Evolutionary conservation across 225 moss, liverwort and hornwort genomes (phyloP), one percentile per base, ranked within the genome.

Genomic region (Pseudisothecium myosuroides): DNA sequence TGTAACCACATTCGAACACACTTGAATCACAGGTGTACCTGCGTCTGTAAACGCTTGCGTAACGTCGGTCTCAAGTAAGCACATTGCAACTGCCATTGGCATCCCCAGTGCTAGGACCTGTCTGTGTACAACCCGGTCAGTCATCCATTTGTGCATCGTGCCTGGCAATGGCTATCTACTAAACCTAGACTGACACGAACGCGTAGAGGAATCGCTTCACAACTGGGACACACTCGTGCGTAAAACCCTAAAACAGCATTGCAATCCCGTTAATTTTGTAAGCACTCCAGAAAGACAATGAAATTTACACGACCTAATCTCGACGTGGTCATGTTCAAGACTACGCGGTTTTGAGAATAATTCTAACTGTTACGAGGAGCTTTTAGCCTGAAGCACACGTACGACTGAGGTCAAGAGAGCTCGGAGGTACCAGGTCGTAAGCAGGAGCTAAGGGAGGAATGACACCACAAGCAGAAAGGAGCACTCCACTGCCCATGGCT

Each of bases 81-180:
- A 95, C 95, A 99, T 90, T 43, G 97, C 95, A 87, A 97, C 98
- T 56, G 97, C 97, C 93, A 99, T 91, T 73, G 98, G 98, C 96
- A 97, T 95, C 69, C 96, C 88, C 74, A 95, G 91, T 62, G 96
- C 93, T 86, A 96, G 89, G 49, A 98, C 95, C 96, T 96, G 92
- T 85, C 94, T 94, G 94, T 81, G 89, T 63, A 87, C 63, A 89
- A 65, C 90, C 77, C 55, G 88, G 75, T 94, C 81, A 94, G 91
- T 85, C 86, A 88, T 85, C 82, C 37, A 88, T 73, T 88, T 80
- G 27, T 61, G 68, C 58, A 65, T 82, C 49, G 59, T 85, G 71
- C 76, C 66, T 81, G 69, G 63, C 80, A 85, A 61, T 79, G 50
- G 59, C 39, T 91, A 78, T 73, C 59, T 50, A 80, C n/a, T 34